Evolutionary conservation across 441 rosid species (phyloP).

Genomic region (Iberis amara): DNA sequence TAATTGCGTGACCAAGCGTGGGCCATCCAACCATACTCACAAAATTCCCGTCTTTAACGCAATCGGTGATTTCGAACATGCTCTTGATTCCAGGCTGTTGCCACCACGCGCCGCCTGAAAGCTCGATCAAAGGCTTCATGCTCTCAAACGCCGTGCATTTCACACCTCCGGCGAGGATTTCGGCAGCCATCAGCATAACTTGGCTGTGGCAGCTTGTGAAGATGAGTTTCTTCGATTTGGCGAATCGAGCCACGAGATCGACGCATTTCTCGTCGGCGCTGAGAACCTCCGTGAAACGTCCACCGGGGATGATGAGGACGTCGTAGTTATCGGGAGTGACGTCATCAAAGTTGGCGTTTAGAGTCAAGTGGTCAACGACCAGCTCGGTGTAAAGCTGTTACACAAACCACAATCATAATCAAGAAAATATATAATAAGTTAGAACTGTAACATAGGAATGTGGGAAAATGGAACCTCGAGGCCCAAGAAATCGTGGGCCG

Average conservation of each 20-base stretch:
- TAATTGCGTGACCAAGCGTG: conserved; percentile 34
- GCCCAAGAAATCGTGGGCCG: conserved; percentile 41
- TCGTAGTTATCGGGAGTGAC: conserved; percentile 35
- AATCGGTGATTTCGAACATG: conserved; percentile 38
- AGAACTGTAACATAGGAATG: neutral
- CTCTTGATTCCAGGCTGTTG: conserved; percentile 43
- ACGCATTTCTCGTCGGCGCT: conserved; percentile 40
- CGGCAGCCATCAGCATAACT: conserved; percentile 41
- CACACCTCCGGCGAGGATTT: conserved; percentile 35
- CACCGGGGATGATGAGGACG: conserved; percentile 42
- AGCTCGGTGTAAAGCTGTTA: conserved; percentile 41
- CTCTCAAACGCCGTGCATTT: conserved; percentile 47
- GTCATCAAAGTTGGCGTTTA: conserved; percentile 39
- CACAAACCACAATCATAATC: neutral
- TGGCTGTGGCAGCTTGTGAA: conserved; percentile 51
- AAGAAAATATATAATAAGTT: neutral
- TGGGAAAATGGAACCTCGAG: conserved; percentile 31
- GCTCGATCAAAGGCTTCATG: conserved; percentile 40
- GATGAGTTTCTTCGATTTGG: conserved; percentile 36
- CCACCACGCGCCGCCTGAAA: conserved; percentile 50
- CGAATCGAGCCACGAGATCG: conserved; percentile 31
- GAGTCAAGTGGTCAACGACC: conserved; percentile 39
- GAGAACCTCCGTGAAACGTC: conserved; percentile 41
- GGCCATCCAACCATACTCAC: conserved; percentile 50
- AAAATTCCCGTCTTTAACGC: conserved; percentile 43